Evolutionary conservation across 768 basidiomycete species (phyloP).

Genomic region (Leucosporidium yakuticum): DNA sequence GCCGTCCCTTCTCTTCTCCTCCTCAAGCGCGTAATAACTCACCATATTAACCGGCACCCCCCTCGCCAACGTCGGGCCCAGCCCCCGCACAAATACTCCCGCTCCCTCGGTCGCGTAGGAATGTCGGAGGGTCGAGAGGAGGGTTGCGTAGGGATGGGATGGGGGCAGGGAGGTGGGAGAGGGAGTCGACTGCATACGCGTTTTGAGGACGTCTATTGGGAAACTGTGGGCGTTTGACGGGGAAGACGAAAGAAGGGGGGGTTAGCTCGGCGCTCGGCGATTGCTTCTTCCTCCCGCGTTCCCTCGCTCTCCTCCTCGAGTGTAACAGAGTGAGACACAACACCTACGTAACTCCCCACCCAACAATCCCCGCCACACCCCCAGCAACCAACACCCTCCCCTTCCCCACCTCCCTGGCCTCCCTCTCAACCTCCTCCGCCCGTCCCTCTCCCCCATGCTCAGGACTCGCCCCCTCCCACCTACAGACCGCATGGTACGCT

Average conservation of each 20-base stretch:
- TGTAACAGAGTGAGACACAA: not conserved
- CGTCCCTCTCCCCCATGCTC: not conserved
- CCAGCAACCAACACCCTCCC: conserved; percentile 26
- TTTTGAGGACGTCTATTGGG: conserved; percentile 84
- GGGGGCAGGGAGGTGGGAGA: not conserved
- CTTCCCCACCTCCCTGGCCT: not conserved
- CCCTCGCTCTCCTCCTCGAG: not conserved
- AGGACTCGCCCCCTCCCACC: conserved; percentile 13
- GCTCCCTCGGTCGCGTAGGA: conserved; percentile 62
- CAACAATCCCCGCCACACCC: conserved; percentile 49
- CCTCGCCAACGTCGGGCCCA: conserved; percentile 76
- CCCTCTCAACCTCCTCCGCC: conserved; percentile 20
- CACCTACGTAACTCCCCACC: conserved; percentile 55
- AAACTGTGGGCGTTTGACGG: conserved; percentile 53
- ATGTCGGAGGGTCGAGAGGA: conserved; percentile 38
- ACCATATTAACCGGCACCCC: conserved; percentile 68
- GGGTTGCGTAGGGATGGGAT: conserved; percentile 6
- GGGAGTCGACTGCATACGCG: conserved; percentile 63
- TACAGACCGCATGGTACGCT: conserved; percentile 47
- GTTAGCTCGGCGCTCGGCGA: too few relatives aligned
- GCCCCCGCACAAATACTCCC: conserved; percentile 66
- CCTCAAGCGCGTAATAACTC: not conserved
- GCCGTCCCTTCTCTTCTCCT: not conserved
- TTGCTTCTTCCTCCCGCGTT: not conserved
- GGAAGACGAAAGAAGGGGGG: not conserved